Conservation (phyloP, 768 basidiomycete genomes). For the Lepiota brunneoincarnata region DNA sequence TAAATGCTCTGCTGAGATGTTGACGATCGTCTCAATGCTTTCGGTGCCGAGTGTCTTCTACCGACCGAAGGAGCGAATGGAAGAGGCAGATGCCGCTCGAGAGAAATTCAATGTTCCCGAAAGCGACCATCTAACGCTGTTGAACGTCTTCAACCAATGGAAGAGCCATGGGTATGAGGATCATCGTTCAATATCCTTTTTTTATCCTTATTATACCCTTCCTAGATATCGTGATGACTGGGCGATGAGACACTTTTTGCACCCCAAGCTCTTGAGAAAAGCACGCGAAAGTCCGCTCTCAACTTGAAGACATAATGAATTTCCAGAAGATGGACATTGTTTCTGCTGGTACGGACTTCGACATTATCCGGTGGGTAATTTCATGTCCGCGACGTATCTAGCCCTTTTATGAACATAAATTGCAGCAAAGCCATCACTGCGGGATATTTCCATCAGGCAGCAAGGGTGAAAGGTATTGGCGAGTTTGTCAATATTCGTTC, state of each 20-base stretch:
- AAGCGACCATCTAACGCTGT: conserved; percentile 91
- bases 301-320: conserved; percentile 99
- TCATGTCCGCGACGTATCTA: not conserved
- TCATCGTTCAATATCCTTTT: not conserved
- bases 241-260: conserved; percentile 93
- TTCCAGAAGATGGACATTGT: conserved; percentile 95
- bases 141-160: conserved; percentile 99
- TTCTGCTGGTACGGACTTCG: conserved; percentile 94
- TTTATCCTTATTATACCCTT: conserved; percentile 8
- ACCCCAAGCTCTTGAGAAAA: conserved; percentile 94
- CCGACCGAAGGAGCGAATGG: conserved; percentile 94
- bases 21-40: conserved; percentile 98
- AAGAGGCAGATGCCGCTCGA: conserved; percentile 94
- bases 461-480: conserved; percentile 96
- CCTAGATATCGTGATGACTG: conserved; percentile 88
- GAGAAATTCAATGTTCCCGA: conserved; percentile 99
- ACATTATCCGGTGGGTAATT: conserved; percentile 61
- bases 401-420: not conserved
- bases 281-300: conserved; percentile 91
- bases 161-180: conserved; percentile 85
- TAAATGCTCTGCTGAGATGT: conserved; percentile 91
- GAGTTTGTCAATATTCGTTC: conserved; percentile 98
- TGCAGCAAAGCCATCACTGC: conserved; percentile 92
- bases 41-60: conserved; percentile 98
- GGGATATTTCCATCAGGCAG: conserved; percentile 99